Evolutionary conservation across 225 moss, liverwort and hornwort species (phyloP), one percentile per base, ranked within the genome.

Genomic region (Sphagnum contortum): DNA sequence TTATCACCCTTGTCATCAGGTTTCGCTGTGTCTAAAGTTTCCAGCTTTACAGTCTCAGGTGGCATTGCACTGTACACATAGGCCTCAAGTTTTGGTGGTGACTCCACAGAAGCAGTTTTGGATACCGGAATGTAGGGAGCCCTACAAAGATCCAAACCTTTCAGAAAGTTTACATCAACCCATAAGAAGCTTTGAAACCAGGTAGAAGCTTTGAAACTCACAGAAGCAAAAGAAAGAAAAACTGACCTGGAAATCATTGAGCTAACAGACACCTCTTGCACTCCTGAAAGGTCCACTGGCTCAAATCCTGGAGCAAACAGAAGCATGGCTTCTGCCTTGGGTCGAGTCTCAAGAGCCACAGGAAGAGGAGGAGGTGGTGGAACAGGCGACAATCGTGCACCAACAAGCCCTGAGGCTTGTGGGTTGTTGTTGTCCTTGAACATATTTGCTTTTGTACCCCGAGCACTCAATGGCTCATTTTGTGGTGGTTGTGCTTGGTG

Each of bases 271-370:
- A 83, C 76, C 53, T 90, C 88, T 71, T 81, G 79, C 45, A 71
- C 70, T 47, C 79, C 54, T 47, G 92, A 67, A 70, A 88, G 66
- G 48, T 87, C 91, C 61, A 93, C 91, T 58, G 87, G 81, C 66
- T 91, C 98, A 66, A 93, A 98, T 50, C 87, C 89, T 54, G 98
- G 90, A 62, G 93, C 89, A 76, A 89, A 98, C 79, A 91, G 75
- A n/a, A 91, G 75, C 74, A 83, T 66, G 49, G 98, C 93, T 79
- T 92, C 98, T 14, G 85, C 77, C 76, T 89, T 89, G 46, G 94
- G 74, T 49, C 90, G 70, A 11, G 83, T 67, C 60, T 91, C 90
- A 48, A 79, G 64, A 14, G 74, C 77, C 60, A 74, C 68, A 44
- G 75, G 79, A 69, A 75, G 73, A 55, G 72, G 75, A 69, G 77